Percentiles rank a stretch among this genome's conserved stretches.
These are phyloP conservation scores for Chlamydomonas sp. DNA, from an alignment of 139 green algal genomes.

Conservation along the genomic window DNA sequence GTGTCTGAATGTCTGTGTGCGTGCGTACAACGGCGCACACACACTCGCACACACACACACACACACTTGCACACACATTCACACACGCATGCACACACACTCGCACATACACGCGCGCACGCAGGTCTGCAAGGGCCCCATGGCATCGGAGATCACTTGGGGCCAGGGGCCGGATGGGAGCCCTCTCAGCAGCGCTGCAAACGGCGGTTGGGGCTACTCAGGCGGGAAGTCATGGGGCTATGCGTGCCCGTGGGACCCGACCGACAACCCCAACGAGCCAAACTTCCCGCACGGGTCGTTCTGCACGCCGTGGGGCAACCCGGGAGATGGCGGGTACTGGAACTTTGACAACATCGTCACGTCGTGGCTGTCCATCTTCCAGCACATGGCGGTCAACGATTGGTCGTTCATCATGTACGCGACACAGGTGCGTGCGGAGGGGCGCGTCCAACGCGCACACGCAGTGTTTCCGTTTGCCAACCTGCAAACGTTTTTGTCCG, in stretches of 20 bases:
- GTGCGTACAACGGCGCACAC: conserved; percentile 27
- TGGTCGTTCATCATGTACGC: conserved; percentile 26
- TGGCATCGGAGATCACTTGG: conserved; percentile 21
- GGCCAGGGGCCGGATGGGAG: conserved; percentile 3
- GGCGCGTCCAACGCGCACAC: background rate
- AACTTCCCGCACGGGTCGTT: conserved; percentile 18
- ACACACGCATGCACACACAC: conserved; percentile 21
- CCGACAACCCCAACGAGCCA: conserved; percentile 1
- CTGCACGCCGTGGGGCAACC: conserved; percentile 45
- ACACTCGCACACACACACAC: background rate
- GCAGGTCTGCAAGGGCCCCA: conserved; percentile 30
- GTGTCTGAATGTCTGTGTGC: too few species aligned
- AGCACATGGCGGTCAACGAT: conserved; percentile 50
- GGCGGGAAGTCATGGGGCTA: conserved; percentile 2
- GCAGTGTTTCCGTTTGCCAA: background rate
- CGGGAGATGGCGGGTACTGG: conserved; percentile 40
- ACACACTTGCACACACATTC: too few species aligned
- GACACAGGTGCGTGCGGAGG: too few species aligned
- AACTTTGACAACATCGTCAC: conserved; percentile 70
- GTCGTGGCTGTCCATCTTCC: conserved; percentile 68
- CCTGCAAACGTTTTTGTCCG: too few species aligned
- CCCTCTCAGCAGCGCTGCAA: background rate
- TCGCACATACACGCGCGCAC: background rate
- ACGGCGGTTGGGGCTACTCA: background rate
- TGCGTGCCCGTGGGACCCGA: background rate